Conservation (phyloP, 164 flowering plant genomes). For the Cinnamomum micranthum region DNA sequence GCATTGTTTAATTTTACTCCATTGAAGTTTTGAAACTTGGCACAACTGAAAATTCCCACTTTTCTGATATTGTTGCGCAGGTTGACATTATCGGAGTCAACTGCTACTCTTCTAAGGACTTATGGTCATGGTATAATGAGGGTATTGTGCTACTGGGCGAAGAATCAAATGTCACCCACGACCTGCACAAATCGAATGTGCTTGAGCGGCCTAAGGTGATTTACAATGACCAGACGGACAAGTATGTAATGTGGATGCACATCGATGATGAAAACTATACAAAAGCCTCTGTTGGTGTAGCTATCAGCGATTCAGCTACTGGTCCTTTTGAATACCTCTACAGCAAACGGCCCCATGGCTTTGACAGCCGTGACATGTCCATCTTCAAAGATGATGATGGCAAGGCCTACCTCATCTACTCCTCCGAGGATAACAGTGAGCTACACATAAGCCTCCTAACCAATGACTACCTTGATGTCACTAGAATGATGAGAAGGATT, state of each 20-base stretch:
- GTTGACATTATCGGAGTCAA: slow-evolving; percentile 96
- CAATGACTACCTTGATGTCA: slow-evolving; percentile 76
- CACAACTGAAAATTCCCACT: neutral
- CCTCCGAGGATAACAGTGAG: slow-evolving; percentile 88
- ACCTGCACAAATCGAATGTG: slow-evolving; percentile 78
- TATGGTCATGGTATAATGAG: slow-evolving; percentile 97
- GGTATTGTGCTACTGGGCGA: slow-evolving; percentile 86
- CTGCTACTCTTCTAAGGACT: slow-evolving; percentile 93
- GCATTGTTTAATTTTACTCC: neutral
- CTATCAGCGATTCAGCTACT: slow-evolving; percentile 67
- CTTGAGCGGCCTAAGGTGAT: slow-evolving; percentile 97
- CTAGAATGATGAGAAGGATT: slow-evolving; percentile 45
- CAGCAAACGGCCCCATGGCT: slow-evolving; percentile 85
- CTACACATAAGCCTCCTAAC: slow-evolving; percentile 86
- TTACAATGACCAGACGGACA: slow-evolving; percentile 64
- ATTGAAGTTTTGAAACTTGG: neutral
- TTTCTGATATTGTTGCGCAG: slow-evolving; percentile 30
- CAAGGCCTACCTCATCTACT: slow-evolving; percentile 77
- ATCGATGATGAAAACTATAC: slow-evolving; percentile 91
- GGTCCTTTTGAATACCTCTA: slow-evolving; percentile 89
- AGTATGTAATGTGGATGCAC: slow-evolving; percentile 99
- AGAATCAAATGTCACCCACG: slow-evolving; percentile 67
- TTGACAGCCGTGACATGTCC: slow-evolving; percentile 94
- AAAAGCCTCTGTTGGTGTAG: slow-evolving; percentile 85
- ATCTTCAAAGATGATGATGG: slow-evolving; percentile 91